Evolutionary conservation across 2,329 filamentous ascomycete genomes (phyloP), one percentile per base, ranked within the genome.

Genomic region (Verticillium nubilum): DNA sequence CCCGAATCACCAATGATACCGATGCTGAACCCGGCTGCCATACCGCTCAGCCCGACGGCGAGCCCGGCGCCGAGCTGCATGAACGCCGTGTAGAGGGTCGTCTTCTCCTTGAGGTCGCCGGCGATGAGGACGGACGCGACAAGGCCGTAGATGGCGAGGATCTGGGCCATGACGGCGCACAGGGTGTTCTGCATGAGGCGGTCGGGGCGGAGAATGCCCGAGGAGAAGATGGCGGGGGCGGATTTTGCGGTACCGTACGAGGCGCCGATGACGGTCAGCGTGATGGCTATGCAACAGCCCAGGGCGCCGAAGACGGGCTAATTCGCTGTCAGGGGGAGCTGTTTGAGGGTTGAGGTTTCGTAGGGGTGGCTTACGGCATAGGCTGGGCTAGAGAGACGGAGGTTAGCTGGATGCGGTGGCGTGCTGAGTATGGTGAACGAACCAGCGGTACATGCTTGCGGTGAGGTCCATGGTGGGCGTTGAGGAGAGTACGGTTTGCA

Each of bases 261-360:
- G 57, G 76, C 76, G 56, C 76, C 80, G 54, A 83, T 69, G 68
- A 79, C 81, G 65, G 79, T 79, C 72, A 83, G 78, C 68, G 81
- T 74, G 61, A 83, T 82, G 69, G 80, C 74, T 47, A 71, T 71
- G 29, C 70, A 66, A 64, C 74, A 76, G 57, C 75, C 75, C 62
- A 78, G 69, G 52, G 74, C 74, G 37, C 76, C 74, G 63, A 78
- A 76, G 66, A 77, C 76, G 67, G 74, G 73, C 74, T 76, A 37
- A n/a, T n/a, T 42, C 6, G 10, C 13, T 23, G n/a, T 50, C 19
- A 13, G 42, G 42, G 42, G n/a, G 27, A 6, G 28, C n/a, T 31
- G 5, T 13, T 13, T 53, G 33, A 56, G 37, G 26, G 26, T 35
- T 26, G 17, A n/a, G 23, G 53, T 25, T 31, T 4, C 13, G 33